phyloP scores from a whole-genome alignment of 352 stramenopile species.

The Globisporangium barbulae region DNA sequence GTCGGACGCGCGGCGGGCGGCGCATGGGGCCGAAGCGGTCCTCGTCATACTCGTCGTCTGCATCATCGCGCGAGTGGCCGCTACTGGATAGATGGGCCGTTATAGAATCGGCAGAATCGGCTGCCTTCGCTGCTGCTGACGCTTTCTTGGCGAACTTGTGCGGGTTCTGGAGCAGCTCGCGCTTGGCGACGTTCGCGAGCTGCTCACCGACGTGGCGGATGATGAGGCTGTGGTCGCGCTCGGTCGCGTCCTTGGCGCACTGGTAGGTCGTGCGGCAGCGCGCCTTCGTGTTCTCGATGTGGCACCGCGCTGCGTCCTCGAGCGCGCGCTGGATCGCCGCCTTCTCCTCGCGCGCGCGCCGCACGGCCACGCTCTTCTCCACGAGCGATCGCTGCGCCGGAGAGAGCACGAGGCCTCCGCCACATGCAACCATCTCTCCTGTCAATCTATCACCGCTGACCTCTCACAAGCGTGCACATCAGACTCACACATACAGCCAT shows the following conservation, averaged over 20 bases:
- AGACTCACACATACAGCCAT: neutral
- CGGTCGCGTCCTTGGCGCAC: slow-evolving; percentile 8
- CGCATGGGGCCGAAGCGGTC: slow-evolving; percentile 51
- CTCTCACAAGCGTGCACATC: neutral
- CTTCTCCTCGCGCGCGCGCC: slow-evolving; percentile 35
- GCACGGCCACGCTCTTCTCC: slow-evolving; percentile 46
- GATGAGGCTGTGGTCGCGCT: slow-evolving; percentile 40
- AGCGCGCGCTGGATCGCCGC: slow-evolving; percentile 34
- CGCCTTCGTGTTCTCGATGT: slow-evolving; percentile 33
- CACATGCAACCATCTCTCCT: slow-evolving; percentile 12
- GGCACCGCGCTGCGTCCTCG: slow-evolving; percentile 22
- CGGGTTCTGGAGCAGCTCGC: slow-evolving; percentile 17
- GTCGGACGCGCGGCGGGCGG: slow-evolving; percentile 40
- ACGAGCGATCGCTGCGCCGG: slow-evolving; percentile 47
- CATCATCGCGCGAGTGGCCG: neutral
- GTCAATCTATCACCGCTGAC: neutral
- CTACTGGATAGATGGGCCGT: neutral
- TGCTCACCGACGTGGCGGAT: slow-evolving; percentile 63
- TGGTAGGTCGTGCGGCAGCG: slow-evolving; percentile 24
- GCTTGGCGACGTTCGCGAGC: slow-evolving; percentile 44
- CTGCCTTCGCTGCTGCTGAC: neutral
- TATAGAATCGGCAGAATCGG: neutral
- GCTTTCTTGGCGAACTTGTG: slow-evolving; percentile 14
- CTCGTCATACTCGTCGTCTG: slow-evolving; percentile 52
- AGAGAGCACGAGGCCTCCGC: slow-evolving; percentile 34